Evolutionary conservation across 2,329 filamentous ascomycete genomes (phyloP), one percentile per base, ranked within the genome.

Genomic region (Ophidiomyces ophidiicola): DNA sequence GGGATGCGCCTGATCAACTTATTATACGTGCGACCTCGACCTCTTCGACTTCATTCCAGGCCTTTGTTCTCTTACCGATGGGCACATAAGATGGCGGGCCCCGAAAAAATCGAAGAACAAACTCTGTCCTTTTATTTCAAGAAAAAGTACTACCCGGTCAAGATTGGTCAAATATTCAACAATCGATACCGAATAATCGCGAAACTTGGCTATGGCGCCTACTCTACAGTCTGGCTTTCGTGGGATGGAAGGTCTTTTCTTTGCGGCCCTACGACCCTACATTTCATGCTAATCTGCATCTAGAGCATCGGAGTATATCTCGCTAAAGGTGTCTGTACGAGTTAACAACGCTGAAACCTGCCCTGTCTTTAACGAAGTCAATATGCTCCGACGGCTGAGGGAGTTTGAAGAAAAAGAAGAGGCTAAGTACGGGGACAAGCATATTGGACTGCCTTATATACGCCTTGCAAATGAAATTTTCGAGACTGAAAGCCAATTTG

Each of bases 401-500:
- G 15, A 34, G 6, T 34, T 44, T 21, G 48, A 46, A 2, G 28
- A 48, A 3, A 24, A 38, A 21, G 33, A 45, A 14, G 25, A n/a
- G n/a, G n/a, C 19, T 40, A 48, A 28, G 25, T 14, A 28, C 11
- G 11, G 11, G 11, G 11, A 4, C 8, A 28, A n/a, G 3, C 43
- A 49, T 15, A 46, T 46, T 7, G 49, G 45, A 2, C 10, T 49
- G 15, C 35, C 36, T 15, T 49, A 49, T 34, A 46, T 36, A n/a
- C 50, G 53, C 4, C 45, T 52, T 37, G 48, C 51, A n/a, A 21
- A 37, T 2, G 48, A 53, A 8, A 48, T 49, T n/a, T 53, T 53
- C 32, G 42, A 53, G 32, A 28, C 48, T 35, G 36, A 50, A 11
- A 43, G 39, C 3, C 28, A 21, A 3, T 50, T 53, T 45, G 45